Base-by-base conservation (phyloP, 768 basidiomycete genomes). In the Suillus clintonianus region DNA sequence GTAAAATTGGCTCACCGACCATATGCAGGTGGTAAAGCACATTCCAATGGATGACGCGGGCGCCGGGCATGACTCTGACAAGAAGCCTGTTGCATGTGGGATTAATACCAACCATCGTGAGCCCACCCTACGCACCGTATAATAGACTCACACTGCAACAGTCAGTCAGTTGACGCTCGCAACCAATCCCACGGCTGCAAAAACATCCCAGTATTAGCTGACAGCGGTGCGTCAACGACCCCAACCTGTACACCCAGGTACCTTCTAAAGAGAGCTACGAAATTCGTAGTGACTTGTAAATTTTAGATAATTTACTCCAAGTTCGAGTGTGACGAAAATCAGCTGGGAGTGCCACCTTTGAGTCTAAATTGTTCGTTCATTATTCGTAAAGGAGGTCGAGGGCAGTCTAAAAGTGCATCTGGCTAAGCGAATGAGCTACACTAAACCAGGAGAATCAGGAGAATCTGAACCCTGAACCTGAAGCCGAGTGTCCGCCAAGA, bases 1-100 rank as follows among this genome's bases (percentile, higher is more conserved):
- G 27, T 32, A 24, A 30, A 39, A 47, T 36, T 24, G 43, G 37
- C 43, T 37, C 57, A 63, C 62, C 36, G 19, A 59, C 63, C 63
- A 64, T 39, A 61, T 53, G 34, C 59, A 61, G 24, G 50, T 34
- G 3, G 53, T 61, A 22, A 64, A 47, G 17, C 45, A 30, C 7
- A 37, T 47, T 39, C 60, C 59, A 60, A 56, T 64, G 53, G n/a
- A 61, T 60, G 30, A 61, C 47, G 13, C 53, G 63, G 17, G 24
- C 50, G 8, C 22, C 27, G 27, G 5, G 22, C 42, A 51, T 22
- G n/a, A 13, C 22, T 47, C 13, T 47, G 22, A 47, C 47, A 4
- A 11, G 47, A 24, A 14, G 22, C 47, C 22, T 13, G 3, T 24
- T 13, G 24, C 22, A 47, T 47, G 47, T 47, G 47, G 24, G 19